These are phyloP conservation scores for Cucurbitaria berberidis DNA, from an alignment of 2,329 filamentous ascomycete genomes.

Conservation along the genomic window DNA sequence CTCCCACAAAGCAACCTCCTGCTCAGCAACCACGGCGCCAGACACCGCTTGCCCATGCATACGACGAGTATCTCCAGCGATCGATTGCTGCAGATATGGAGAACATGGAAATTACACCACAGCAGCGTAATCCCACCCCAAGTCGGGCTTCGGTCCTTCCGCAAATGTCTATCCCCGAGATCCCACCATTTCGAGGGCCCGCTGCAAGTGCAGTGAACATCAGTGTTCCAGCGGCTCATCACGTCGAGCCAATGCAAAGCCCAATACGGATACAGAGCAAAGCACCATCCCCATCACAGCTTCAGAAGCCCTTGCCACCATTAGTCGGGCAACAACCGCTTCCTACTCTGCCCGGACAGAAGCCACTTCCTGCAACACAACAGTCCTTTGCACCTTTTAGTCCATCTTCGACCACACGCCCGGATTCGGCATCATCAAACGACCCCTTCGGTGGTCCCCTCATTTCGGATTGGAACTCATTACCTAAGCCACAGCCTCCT, in stretches of 20 bases:
- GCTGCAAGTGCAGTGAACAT: constrained; percentile 19
- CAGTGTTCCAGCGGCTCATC: constrained; percentile 16
- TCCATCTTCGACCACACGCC: constrained; percentile 16
- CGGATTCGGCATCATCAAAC: constrained; percentile 32
- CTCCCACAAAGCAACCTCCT: constrained; percentile 40
- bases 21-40: constrained; percentile 42
- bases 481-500: constrained; percentile 5
- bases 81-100: constrained; percentile 51
- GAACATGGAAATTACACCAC: constrained; percentile 47
- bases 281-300: constrained; percentile 12
- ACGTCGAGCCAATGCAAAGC: constrained; percentile 28
- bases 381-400: constrained; percentile 29
- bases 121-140: constrained; percentile 39
- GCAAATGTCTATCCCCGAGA: constrained; percentile 41
- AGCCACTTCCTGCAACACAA: constrained; percentile 33
- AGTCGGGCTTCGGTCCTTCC: constrained; percentile 43
- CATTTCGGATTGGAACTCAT: constrained; percentile 17
- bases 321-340: constrained; percentile 32
- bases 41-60: constrained; percentile 44
- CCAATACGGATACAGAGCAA: constrained; percentile 24
- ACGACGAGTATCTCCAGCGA: constrained; percentile 57
- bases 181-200: constrained; percentile 42
- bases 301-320: constrained; percentile 27
- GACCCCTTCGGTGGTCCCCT: constrained; percentile 41
- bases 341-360: constrained; percentile 32